Conservation (phyloP, 495 filamentous ascomycete species). For the Talaromyces proteolyticus region DNA sequence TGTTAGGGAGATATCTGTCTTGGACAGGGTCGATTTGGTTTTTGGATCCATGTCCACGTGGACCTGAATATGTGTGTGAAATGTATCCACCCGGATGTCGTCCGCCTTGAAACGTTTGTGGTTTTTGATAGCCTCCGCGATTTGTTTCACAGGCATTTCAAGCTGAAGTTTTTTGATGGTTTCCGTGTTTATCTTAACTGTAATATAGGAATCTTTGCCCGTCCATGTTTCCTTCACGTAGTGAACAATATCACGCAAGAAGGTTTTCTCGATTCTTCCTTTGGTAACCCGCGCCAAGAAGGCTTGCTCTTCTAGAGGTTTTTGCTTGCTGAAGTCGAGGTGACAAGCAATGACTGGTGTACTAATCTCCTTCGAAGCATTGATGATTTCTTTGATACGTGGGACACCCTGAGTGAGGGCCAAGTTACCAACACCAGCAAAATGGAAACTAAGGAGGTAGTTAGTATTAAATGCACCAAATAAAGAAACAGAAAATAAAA, state of each 20-base stretch:
- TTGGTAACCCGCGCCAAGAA: conserved; percentile 86
- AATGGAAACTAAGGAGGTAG: conserved; percentile 80
- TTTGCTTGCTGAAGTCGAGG: conserved; percentile 62
- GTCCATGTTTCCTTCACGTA: conserved; percentile 81
- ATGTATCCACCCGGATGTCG: conserved; percentile 44
- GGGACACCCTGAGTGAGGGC: conserved; percentile 98
- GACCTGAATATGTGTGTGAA: conserved; percentile 49
- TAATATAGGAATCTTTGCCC: conserved; percentile 63
- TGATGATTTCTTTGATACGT: conserved; percentile 99
- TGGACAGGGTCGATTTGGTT: conserved; percentile 45
- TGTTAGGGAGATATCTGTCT: conserved; percentile 46
- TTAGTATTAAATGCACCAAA: not conserved
- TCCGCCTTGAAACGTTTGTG: conserved; percentile 70
- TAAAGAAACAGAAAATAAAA: not conserved
- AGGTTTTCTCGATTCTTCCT: conserved; percentile 73
- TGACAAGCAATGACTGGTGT: conserved; percentile 89
- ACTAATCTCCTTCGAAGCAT: conserved; percentile 86
- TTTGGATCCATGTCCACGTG: conserved; percentile 51
- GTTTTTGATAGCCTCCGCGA: conserved; percentile 63
- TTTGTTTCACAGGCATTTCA: conserved; percentile 62
- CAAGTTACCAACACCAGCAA: conserved; percentile 98
- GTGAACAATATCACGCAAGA: conserved; percentile 52
- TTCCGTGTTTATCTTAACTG: conserved; percentile 68
- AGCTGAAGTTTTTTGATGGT: conserved; percentile 74
- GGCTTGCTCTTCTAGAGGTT: conserved; percentile 60